A percentile compares a stretch with the other conserved stretches of the same genome.
phyloP scores from a whole-genome alignment of 129 eudicot genomes.

The Smallanthus sonchifolius region DNA sequence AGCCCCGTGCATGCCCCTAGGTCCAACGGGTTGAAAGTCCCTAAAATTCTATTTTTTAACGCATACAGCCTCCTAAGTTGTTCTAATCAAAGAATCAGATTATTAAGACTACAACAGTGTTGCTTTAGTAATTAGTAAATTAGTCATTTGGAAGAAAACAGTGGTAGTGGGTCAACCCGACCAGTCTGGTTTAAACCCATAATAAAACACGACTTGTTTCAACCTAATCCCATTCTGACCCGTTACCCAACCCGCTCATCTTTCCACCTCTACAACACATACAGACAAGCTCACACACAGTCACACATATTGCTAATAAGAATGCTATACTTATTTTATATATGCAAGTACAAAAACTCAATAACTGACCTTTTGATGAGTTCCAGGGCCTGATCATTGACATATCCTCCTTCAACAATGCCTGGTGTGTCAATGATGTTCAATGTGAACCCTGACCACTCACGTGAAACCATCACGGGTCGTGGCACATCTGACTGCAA shows the following conservation, averaged over 20 bases:
- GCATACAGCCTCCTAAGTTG: not conserved
- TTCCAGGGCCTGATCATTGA: slow-evolving; percentile 65
- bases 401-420: slow-evolving; percentile 88
- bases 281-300: not conserved
- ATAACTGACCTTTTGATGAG: slow-evolving; percentile 64
- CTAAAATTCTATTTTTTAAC: not conserved
- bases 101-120: not conserved
- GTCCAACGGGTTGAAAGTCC: not conserved
- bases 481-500: slow-evolving; percentile 76
- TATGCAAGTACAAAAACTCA: not conserved
- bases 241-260: not conserved
- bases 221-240: not conserved
- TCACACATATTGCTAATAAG: not conserved
- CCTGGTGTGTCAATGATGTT: slow-evolving; percentile 93
- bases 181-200: not conserved
- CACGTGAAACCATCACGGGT: slow-evolving; percentile 81
- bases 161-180: not conserved
- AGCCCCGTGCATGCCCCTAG: not conserved
- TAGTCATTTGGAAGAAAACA: not conserved
- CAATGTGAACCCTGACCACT: slow-evolving; percentile 72
- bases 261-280: not conserved
- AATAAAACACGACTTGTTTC: not conserved
- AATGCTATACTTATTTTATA: not conserved
- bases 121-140: not conserved
- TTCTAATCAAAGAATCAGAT: not conserved